phyloP scores from a whole-genome alignment of 2,329 filamentous ascomycete genomes.

The Atkinsonella hypoxylon region DNA sequence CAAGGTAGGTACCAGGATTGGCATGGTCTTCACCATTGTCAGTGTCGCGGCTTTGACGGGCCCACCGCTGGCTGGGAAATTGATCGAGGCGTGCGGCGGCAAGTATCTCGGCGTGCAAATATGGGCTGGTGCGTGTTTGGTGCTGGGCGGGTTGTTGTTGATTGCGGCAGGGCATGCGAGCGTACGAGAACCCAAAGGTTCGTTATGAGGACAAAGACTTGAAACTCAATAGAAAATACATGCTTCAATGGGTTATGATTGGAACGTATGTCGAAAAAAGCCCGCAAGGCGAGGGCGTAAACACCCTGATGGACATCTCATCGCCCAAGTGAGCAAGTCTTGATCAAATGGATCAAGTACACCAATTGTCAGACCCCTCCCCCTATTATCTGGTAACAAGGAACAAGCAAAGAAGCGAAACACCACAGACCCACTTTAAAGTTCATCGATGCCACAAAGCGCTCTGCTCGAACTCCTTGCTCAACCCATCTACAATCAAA shows the following conservation, averaged over 20 bases:
- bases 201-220: not conserved
- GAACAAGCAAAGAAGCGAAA: too few species aligned
- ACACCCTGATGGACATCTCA: too few species aligned
- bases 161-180: conserved; percentile 18
- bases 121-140: conserved; percentile 34
- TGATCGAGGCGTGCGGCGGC: conserved; percentile 32
- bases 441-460: too few species aligned
- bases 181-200: not conserved
- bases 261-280: too few species aligned
- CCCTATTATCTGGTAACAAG: too few species aligned
- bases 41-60: conserved; percentile 42
- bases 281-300: too few species aligned
- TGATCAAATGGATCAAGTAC: too few species aligned
- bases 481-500: not conserved
- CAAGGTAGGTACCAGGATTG: conserved; percentile 43
- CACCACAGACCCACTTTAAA: too few species aligned
- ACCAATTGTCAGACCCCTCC: too few species aligned
- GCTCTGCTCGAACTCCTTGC: not conserved
- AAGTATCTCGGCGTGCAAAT: conserved; percentile 37
- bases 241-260: too few species aligned
- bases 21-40: conserved; percentile 47
- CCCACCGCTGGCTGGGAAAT: conserved; percentile 40
- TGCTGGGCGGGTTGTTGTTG: conserved; percentile 31
- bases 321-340: too few species aligned
- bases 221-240: too few species aligned